phyloP scores from a whole-genome alignment of 1,284 basidiomycete genomes.

The Ustilago curta region DNA sequence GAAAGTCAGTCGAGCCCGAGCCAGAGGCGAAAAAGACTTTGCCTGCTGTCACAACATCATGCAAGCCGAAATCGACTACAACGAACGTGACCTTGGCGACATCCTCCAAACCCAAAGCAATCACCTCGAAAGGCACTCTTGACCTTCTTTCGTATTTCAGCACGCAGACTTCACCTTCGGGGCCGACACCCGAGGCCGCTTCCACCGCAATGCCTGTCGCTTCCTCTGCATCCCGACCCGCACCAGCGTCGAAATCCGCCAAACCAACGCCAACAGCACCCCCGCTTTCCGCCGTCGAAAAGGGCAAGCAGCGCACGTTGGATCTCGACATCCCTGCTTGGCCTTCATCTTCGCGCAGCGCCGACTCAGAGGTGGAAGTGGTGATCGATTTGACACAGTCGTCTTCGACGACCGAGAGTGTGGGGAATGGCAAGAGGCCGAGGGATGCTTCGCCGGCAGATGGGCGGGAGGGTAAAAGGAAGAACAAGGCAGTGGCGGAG shows the following conservation, averaged over 20 bases:
- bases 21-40: not conserved
- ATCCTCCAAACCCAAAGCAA: slow-evolving; percentile 4
- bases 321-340: slow-evolving; percentile 11
- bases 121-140: slow-evolving; percentile 7
- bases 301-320: slow-evolving; percentile 17
- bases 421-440: not conserved
- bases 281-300: not conserved
- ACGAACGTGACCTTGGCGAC: not conserved
- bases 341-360: not conserved
- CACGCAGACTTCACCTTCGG: slow-evolving; percentile 1
- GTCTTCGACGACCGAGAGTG: slow-evolving; percentile 12
- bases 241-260: not conserved
- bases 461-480: not conserved
- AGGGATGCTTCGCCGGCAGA: slow-evolving; percentile 3
- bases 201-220: not conserved
- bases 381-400: slow-evolving; percentile 21
- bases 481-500: not conserved
- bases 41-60: not conserved
- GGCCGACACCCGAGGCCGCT: not conserved
- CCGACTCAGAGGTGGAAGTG: slow-evolving; percentile 5
- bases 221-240: slow-evolving; percentile 1
- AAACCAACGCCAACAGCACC: no score
- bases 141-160: slow-evolving; percentile 28
- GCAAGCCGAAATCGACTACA: not conserved
- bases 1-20: not conserved